A percentile compares a stretch with the other conserved stretches of the same genome.
Evolutionary conservation across 1,284 basidiomycete species (phyloP).

Genomic region (Xanthoconium separans): DNA sequence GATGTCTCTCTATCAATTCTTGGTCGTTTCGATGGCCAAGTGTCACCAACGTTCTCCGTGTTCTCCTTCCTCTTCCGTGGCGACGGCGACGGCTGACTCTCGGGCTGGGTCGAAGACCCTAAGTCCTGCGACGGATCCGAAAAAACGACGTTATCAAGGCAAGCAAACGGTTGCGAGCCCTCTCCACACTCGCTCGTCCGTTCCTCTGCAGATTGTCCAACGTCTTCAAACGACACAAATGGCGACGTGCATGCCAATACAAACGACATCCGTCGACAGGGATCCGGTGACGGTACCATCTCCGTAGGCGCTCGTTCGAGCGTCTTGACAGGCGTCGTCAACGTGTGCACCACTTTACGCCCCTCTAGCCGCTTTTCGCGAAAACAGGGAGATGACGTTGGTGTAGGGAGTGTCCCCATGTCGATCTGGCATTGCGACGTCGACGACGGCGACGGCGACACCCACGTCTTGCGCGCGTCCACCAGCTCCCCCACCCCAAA

Average conservation of each 20-base stretch:
- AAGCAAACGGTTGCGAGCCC: constrained; percentile 13
- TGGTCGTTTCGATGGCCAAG: constrained; percentile 12
- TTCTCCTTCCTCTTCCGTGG: background rate
- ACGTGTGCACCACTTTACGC: background rate
- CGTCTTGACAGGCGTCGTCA: background rate
- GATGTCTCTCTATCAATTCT: constrained; percentile 12
- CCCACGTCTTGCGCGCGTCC: constrained; percentile 12
- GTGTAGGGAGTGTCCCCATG: constrained; percentile 21
- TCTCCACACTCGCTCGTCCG: background rate
- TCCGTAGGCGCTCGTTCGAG: constrained; percentile 3
- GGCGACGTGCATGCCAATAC: constrained; percentile 13
- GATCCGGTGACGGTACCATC: background rate
- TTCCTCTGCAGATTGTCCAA: background rate
- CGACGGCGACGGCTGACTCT: constrained; percentile 1
- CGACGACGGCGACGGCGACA: constrained; percentile 20
- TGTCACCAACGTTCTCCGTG: constrained; percentile 6
- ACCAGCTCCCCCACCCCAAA: constrained; percentile 39
- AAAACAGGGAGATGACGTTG: constrained; percentile 26
- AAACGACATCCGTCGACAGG: background rate
- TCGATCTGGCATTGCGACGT: constrained; percentile 2
- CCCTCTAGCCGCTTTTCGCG: background rate
- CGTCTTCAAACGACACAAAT: constrained; percentile 8
- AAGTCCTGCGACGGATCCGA: background rate
- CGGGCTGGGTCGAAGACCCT: background rate
- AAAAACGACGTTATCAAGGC: constrained; percentile 16